Evolutionary conservation across 2,329 filamentous ascomycete species (phyloP), one percentile per base, ranked within the genome.

Genomic region (Calonectria ilicicola): DNA sequence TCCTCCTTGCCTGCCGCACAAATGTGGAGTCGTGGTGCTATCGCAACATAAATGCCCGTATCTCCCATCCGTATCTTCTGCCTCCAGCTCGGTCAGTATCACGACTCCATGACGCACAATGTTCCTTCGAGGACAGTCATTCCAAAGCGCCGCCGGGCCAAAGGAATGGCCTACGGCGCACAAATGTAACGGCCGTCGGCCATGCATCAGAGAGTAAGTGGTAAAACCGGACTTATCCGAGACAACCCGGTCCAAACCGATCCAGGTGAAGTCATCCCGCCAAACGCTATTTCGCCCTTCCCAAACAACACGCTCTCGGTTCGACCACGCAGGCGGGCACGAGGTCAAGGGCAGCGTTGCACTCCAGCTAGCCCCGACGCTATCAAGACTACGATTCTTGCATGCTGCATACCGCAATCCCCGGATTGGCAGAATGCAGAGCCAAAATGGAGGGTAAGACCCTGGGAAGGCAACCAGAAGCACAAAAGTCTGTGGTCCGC

Each of bases 41-140:
- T 60, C 35, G 53, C 53, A 60, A 60, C 53, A 60, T 60, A 60
- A 60, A 60, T 60, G 53, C 35, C 53, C 38, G 35, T 60, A 60
- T 60, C 53, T 40, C 53, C 53, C 53, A 40, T 35, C 53, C 53
- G 32, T 40, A 40, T 40, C 53, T 40, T 17, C 26, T 35, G 53
- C 32, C 40, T 26, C 38, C 32, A 60, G 32, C 32, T 9, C 21
- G 53, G 23, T 14, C 53, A n/a, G 53, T 38, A 60, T 60, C 53
- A 60, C 53, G 32, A 60, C 53, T 60, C 38, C 53, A 60, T 60
- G 53, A 60, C 53, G 53, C 53, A 60, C 53, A 60, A 40, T 14
- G 53, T 60, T 27, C 17, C 53, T 32, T 38, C 53, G 32, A 58
- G 53, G 35, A 23, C 35, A 10, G 53, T 38, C 53, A 58, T 40